These are phyloP conservation scores for Saitozyma sp. DNA, from an alignment of 768 basidiomycete genomes.

Conservation along the genomic window DNA sequence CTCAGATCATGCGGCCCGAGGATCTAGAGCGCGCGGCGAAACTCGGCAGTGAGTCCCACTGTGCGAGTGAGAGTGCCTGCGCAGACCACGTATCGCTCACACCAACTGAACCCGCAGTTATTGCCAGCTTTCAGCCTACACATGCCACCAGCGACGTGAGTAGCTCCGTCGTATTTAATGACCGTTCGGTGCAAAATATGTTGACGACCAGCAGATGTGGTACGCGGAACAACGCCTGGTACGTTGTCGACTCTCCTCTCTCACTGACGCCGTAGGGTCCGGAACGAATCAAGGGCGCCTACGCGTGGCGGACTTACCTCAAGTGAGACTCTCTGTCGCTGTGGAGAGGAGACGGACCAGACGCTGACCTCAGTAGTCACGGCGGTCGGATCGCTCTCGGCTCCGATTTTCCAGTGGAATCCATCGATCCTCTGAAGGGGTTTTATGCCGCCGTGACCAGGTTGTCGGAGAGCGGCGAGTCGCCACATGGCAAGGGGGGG, in stretches of 20 bases:
- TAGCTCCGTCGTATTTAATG: not conserved
- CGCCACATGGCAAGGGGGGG: conserved; percentile 78
- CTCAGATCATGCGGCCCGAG: conserved; percentile 73
- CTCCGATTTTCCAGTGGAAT: conserved; percentile 92
- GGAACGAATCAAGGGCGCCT: conserved; percentile 79
- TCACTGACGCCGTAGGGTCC: conserved; percentile 58
- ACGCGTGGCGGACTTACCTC: conserved; percentile 80
- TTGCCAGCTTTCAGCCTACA: conserved; percentile 88
- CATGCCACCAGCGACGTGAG: conserved; percentile 66
- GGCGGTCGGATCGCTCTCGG: conserved; percentile 70
- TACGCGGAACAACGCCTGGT: conserved; percentile 84
- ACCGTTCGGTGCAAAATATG: conserved; percentile 1
- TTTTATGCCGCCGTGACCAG: conserved; percentile 88
- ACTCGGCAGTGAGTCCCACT: conserved; percentile 65
- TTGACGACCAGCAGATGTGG: conserved; percentile 75
- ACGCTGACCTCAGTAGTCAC: conserved; percentile 27
- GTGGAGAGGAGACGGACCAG: not conserved
- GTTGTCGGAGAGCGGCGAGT: conserved; percentile 65
- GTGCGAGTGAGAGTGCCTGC: not conserved
- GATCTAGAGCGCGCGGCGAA: conserved; percentile 71
- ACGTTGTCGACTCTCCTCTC: conserved; percentile 20
- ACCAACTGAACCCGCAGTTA: conserved; percentile 59
- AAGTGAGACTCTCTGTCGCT: conserved; percentile 56
- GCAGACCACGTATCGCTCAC: not conserved
- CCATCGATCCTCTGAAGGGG: conserved; percentile 80